A percentile compares a stretch with the other conserved stretches of the same genome.
Evolutionary conservation across 495 filamentous ascomycete genomes (phyloP).

Genomic region (Neurospora cerealis): DNA sequence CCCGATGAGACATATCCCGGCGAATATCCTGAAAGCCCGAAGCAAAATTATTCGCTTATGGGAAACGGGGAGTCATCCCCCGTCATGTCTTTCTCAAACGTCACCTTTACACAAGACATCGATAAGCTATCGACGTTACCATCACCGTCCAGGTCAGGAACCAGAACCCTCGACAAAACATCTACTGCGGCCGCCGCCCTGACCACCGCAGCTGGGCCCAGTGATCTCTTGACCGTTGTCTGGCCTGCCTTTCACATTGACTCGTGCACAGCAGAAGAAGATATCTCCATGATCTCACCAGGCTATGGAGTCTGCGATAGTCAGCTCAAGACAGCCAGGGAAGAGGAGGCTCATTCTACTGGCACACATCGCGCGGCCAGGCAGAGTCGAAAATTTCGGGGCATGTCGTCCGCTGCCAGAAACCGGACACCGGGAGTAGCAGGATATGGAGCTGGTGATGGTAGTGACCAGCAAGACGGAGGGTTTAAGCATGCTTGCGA

Average conservation of each 20-base stretch:
- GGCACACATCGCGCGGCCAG: background rate
- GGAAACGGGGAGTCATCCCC: background rate
- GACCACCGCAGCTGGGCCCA: background rate
- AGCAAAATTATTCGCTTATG: background rate
- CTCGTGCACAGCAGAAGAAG: background rate
- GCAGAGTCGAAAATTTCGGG: background rate
- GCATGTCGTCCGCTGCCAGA: background rate
- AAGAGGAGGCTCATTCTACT: conserved; percentile 1
- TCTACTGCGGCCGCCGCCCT: background rate
- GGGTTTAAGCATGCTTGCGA: background rate
- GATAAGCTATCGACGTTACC: background rate
- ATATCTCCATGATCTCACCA: background rate
- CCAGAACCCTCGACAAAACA: background rate
- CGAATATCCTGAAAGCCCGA: background rate
- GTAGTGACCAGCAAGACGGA: background rate
- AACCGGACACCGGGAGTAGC: background rate
- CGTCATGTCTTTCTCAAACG: background rate
- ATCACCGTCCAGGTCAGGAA: background rate
- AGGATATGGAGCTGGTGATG: background rate
- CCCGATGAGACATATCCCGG: background rate
- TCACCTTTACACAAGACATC: background rate
- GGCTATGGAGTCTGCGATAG: conserved; percentile 5
- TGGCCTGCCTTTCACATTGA: conserved; percentile 11
- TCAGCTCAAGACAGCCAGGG: background rate
- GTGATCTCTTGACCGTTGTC: background rate